These are phyloP conservation scores for Beta vulgaris DNA, from an alignment of 148 eudicot species.

Conservation along the genomic window DNA sequence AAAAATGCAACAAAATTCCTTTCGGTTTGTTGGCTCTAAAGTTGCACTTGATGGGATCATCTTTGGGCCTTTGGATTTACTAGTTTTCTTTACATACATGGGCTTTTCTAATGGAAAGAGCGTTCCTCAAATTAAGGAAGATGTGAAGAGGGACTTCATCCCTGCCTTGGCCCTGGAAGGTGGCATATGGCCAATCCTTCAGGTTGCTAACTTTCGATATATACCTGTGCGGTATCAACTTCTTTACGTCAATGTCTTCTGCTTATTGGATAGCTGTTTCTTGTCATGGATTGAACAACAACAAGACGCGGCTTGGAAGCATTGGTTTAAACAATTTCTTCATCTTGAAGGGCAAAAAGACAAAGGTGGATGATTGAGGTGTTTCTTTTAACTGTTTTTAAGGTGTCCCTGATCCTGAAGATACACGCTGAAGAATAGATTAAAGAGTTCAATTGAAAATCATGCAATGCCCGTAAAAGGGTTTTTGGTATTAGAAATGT, in stretches of 20 bases:
- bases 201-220: slow-evolving; percentile 83
- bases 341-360: slow-evolving; percentile 48
- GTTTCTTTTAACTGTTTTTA: not conserved
- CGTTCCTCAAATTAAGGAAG: slow-evolving; percentile 68
- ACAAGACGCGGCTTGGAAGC: slow-evolving; percentile 89
- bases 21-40: slow-evolving; percentile 76
- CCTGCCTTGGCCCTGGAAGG: slow-evolving; percentile 84
- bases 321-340: slow-evolving; percentile 54
- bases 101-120: slow-evolving; percentile 80
- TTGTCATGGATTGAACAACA: slow-evolving; percentile 96
- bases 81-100: slow-evolving; percentile 92
- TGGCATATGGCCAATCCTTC: slow-evolving; percentile 90
- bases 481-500: slow-evolving; percentile 8
- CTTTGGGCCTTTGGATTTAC: slow-evolving; percentile 89
- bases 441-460: not conserved
- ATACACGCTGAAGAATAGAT: not conserved
- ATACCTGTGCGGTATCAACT: slow-evolving; percentile 90
- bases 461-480: slow-evolving; percentile 7
- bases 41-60: slow-evolving; percentile 84
- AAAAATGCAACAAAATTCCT: slow-evolving; percentile 62
- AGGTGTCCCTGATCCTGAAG: not conserved
- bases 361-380: slow-evolving; percentile 40
- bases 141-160: slow-evolving; percentile 78
- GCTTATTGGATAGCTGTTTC: slow-evolving; percentile 92
- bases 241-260: slow-evolving; percentile 88